A percentile compares a stretch with the other conserved stretches of the same genome.
Conservation (phyloP, 805 yeast genomes). For the Schizosaccharomyces octosporus region DNA sequence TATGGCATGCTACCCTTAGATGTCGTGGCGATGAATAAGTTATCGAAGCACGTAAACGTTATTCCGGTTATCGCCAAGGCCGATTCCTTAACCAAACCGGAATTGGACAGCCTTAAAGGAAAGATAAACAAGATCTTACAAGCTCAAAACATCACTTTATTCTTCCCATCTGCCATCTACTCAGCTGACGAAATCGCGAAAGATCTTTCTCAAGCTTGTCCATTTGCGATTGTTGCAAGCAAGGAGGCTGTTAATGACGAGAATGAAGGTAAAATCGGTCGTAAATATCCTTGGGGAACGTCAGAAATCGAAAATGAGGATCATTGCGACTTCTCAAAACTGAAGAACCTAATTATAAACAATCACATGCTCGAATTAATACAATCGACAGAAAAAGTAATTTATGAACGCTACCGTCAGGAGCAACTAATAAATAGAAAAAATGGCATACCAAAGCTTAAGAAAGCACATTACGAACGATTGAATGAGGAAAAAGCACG, state of each 20-base stretch:
- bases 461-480: conserved; percentile 47
- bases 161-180: conserved; percentile 23
- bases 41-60: conserved; percentile 48
- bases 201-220: conserved; percentile 22
- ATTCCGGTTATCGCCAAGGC: conserved; percentile 67
- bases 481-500: conserved; percentile 91
- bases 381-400: conserved; percentile 39
- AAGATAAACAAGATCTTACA: conserved; percentile 13
- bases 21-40: conserved; percentile 43
- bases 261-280: conserved; percentile 27
- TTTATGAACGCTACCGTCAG: conserved; percentile 46
- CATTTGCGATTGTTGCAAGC: conserved; percentile 52
- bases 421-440: conserved; percentile 20
- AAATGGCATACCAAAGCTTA: background rate
- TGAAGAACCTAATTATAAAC: conserved; percentile 41
- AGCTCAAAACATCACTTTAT: conserved; percentile 32
- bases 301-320: conserved; percentile 56
- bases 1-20: conserved; percentile 41
- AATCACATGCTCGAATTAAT: conserved; percentile 58
- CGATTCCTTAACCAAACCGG: conserved; percentile 41
- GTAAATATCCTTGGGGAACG: conserved; percentile 66
- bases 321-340: conserved; percentile 50
- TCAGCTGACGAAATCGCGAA: conserved; percentile 14
- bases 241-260: conserved; percentile 21
- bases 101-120: conserved; percentile 28